A percentile compares a stretch with the other conserved stretches of the same genome.
Evolutionary conservation across 176 grass and related monocot species (phyloP).

Genomic region (Guadua angustifolia): DNA sequence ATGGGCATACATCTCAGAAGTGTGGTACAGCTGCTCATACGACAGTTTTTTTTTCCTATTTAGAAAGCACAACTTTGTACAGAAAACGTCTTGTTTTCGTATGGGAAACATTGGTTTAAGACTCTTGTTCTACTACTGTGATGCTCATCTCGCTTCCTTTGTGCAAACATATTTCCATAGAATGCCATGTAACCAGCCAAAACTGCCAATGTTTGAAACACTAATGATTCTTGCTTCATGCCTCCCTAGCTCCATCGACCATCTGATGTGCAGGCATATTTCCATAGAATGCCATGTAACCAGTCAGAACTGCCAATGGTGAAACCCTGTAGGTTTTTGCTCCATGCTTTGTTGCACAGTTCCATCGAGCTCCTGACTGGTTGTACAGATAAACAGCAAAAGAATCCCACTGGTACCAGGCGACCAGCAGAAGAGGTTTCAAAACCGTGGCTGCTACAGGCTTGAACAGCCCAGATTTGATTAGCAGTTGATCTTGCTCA

Average conservation of each 20-base stretch:
- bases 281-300: background rate
- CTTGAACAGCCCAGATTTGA: slow-evolving; percentile 10
- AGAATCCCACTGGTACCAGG: background rate
- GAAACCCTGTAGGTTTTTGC: background rate
- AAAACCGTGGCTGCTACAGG: slow-evolving; percentile 18
- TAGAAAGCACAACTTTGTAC: background rate
- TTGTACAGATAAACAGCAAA: slow-evolving; percentile 34
- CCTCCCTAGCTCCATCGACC: background rate
- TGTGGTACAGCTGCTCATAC: background rate
- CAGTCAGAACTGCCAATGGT: background rate
- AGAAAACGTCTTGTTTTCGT: background rate
- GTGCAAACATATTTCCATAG: too few relatives aligned
- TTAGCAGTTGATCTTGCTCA: background rate
- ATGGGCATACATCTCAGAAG: background rate
- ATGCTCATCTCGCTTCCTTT: background rate
- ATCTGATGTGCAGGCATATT: background rate
- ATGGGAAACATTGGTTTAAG: background rate
- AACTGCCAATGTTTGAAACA: too few relatives aligned
- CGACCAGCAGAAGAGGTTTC: background rate
- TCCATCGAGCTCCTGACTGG: background rate
- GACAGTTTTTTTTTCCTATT: background rate
- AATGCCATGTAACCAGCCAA: background rate
- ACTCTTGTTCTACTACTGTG: background rate
- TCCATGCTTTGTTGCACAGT: background rate
- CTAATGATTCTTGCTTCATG: background rate